Conservation (phyloP, 2,329 filamentous ascomycete species). For the Aureobasidium mangrovei region DNA sequence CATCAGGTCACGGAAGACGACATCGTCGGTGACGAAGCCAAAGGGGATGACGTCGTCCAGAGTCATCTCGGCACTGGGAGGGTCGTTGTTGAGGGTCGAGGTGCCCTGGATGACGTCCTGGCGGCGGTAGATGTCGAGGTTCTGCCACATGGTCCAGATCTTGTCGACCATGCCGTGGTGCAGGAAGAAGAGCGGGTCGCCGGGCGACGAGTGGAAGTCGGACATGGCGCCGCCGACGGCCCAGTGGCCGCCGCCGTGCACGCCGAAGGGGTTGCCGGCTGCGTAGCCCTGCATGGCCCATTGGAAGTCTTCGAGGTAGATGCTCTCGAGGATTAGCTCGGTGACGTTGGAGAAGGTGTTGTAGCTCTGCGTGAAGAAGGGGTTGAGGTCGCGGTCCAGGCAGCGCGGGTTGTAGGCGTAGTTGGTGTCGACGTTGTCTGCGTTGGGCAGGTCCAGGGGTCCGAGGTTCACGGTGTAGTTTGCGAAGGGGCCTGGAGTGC, state of each 20-base stretch:
- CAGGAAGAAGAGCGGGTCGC: constrained; percentile 42
- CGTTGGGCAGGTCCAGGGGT: constrained; percentile 22
- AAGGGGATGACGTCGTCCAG: constrained; percentile 35
- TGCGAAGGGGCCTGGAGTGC: constrained; percentile 39
- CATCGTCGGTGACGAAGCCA: constrained; percentile 23
- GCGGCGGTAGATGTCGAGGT: constrained; percentile 32
- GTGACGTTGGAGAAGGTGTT: constrained; percentile 20
- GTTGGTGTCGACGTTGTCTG: constrained; percentile 22
- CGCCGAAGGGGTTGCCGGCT: constrained; percentile 25
- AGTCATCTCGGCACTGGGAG: constrained; percentile 37
- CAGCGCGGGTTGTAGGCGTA: constrained; percentile 22
- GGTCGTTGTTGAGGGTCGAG: constrained; percentile 36
- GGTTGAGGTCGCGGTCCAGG: constrained; percentile 20
- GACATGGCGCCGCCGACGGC: constrained; percentile 38
- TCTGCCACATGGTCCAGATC: constrained; percentile 44
- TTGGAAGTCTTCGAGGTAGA: constrained; percentile 23
- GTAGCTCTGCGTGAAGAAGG: constrained; percentile 18
- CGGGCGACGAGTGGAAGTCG: constrained; percentile 38
- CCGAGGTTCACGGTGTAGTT: constrained; percentile 30
- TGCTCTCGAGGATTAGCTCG: constrained; percentile 22
- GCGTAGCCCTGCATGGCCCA: constrained; percentile 24
- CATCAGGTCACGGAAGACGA: constrained; percentile 24
- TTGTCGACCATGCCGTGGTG: constrained; percentile 40
- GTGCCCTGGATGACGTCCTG: constrained; percentile 35
- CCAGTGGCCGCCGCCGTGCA: constrained; percentile 42